Evolutionary conservation across 2,329 filamentous ascomycete species (phyloP).

Genomic region (Exophiala oligosperma): DNA sequence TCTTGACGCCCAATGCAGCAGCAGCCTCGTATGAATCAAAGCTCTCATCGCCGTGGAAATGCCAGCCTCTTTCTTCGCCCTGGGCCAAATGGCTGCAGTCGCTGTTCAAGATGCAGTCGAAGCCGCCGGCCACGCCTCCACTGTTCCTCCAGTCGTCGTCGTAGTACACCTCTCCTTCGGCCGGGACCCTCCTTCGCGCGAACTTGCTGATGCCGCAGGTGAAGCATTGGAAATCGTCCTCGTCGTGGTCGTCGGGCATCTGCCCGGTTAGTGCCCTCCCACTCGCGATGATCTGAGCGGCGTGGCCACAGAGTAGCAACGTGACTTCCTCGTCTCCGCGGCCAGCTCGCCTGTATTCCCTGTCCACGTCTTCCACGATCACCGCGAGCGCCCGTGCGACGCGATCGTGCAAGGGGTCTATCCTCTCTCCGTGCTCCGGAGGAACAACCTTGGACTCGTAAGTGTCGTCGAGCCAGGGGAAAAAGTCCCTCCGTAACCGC

Average conservation of each 20-base stretch:
- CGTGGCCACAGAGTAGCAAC: slow-evolving; percentile 83
- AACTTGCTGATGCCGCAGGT: slow-evolving; percentile 80
- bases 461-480: slow-evolving; percentile 47
- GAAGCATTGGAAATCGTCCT: slow-evolving; percentile 81
- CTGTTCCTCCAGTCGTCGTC: slow-evolving; percentile 28
- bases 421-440: slow-evolving; percentile 73
- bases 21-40: slow-evolving; percentile 37
- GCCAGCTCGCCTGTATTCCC: slow-evolving; percentile 38
- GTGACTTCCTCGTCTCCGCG: slow-evolving; percentile 61
- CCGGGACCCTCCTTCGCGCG: slow-evolving; percentile 44
- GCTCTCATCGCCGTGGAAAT: slow-evolving; percentile 48
- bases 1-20: slow-evolving; percentile 33
- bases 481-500: slow-evolving; percentile 68
- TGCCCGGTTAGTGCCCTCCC: slow-evolving; percentile 77
- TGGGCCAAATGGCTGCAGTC: slow-evolving; percentile 79
- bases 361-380: slow-evolving; percentile 38
- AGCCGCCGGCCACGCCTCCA: slow-evolving; percentile 69
- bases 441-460: slow-evolving; percentile 67
- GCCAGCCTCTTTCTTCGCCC: slow-evolving; percentile 84
- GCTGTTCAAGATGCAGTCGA: slow-evolving; percentile 77
- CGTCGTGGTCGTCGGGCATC: slow-evolving; percentile 69
- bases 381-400: slow-evolving; percentile 60
- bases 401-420: slow-evolving; percentile 76
- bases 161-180: slow-evolving; percentile 33
- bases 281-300: slow-evolving; percentile 82